Percentiles rank a stretch among this genome's conserved stretches.
Evolutionary conservation across 768 basidiomycete genomes (phyloP).

Genomic region (Lactarius pseudohatsudake): DNA sequence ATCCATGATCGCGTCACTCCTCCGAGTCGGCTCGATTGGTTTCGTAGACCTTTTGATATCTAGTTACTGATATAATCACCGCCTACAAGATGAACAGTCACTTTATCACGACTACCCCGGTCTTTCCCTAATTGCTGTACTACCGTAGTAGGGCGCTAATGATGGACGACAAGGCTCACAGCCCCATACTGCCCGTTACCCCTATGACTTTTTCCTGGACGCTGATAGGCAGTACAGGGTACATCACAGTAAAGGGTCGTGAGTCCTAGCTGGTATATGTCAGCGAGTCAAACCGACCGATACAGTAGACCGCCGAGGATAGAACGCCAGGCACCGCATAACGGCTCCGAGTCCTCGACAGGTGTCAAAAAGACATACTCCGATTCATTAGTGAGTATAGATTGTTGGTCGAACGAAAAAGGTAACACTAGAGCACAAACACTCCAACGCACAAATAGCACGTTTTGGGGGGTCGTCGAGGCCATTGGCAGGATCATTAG

Average conservation of each 20-base stretch:
- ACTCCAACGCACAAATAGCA: neutral
- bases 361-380: neutral
- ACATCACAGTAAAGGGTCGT: neutral
- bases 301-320: neutral
- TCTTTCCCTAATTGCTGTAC: neutral
- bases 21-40: neutral
- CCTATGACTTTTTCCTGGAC: neutral
- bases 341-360: neutral
- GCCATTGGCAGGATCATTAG: neutral
- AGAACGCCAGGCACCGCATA: neutral
- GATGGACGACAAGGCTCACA: neutral
- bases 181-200: neutral
- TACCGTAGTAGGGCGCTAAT: neutral
- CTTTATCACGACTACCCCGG: neutral
- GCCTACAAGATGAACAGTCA: neutral
- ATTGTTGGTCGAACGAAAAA: neutral
- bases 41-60: conserved; percentile 1
- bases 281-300: neutral
- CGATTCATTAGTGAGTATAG: neutral
- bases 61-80: neutral
- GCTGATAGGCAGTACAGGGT: neutral
- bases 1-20: neutral
- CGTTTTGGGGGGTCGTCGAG: neutral
- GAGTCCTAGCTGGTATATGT: neutral
- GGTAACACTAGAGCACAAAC: neutral